Base-by-base conservation (phyloP, 106 monocot species). In the Acorus calamus region DNA sequence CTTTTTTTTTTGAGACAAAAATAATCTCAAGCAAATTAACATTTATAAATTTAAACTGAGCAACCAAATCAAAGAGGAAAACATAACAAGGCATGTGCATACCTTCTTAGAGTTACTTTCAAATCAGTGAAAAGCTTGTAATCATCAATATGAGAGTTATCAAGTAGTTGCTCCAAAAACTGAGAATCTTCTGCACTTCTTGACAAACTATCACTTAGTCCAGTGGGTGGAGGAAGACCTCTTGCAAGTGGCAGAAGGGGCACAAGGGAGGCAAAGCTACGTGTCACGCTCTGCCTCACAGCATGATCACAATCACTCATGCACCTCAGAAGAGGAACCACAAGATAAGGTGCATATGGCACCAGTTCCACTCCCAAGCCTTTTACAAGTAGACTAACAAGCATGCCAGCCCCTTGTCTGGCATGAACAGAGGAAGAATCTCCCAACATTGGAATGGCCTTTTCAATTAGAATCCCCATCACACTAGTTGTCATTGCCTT, bases 231-330 rank as follows among this genome's bases (percentile, higher is more conserved):
- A 62, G 77, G 70, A 50, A 79, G 70, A 61, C 91, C 96, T 74
- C 72, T 84, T 61, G 96, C 81, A 62, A 98, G 67, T 49, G 96
- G 91, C 42, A 98, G 71, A 56, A 98, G 70, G 61, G 96, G 96
- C n/a, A 98, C 96, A 62, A 98, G 80, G 11, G 87, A 84, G 72
- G 96, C 96, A 83, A 98, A 98, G 63, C 96, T 91, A 74, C 85
- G 85, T 49, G 96, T 98, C 9, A 98, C 96, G 74, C 76, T 85
- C 68, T 91, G 76, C 63, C 96, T 85, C 13, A 98, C 91, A 74
- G 80, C 66, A 68, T 59, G 69, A 72, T 98, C 87, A 71, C 61
- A 76, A 58, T 98, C 91, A 60, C 85, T 73, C 96, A 98, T 90
- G 67, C 96, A 98, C 54, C 78, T 85, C 48, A 98, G 77, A 59